Evolutionary conservation across 768 basidiomycete genomes (phyloP), one percentile per base, ranked within the genome.

Genomic region (Lactarius hengduanensis): DNA sequence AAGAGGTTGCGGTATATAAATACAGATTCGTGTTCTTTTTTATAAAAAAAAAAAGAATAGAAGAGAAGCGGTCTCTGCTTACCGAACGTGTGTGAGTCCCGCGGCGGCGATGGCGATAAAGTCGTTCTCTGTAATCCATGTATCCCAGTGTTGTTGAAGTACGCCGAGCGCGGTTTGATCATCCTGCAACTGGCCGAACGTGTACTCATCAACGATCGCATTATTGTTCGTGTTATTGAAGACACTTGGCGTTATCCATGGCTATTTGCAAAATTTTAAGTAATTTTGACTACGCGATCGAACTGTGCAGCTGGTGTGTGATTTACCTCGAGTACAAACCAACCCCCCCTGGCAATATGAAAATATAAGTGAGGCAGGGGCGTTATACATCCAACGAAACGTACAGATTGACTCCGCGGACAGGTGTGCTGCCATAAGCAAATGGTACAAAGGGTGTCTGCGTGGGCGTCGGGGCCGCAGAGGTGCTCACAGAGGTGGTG

Each of bases 191-290:
- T 82, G 78, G 1, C 87, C 86, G 20, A 88, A 79, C 0, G 86
- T 89, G 68, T 78, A 87, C 72, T 87, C 86, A 68, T 89, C 87
- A 7, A 88, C 76, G 38, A 89, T 80, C 45, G 76, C 76, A 40
- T 77, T 74, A 68, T 88, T 85, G 45, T 81, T 80, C 41, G 85
- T 89, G 72, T 78, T 82, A 67, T 86, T 80, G 67, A 91, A 91
- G 13, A 91, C 78, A 71, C 86, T 88, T 1, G 90, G 90, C 2
- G 88, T 90, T 63, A 91, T 91, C 90, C 90, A 91, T 38, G 89
- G 88, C 86, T 90, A 50, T 50, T 10, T 10, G 65, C 15, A 62
- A 50, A 22, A 10, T n/a, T 47, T 47, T 10, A 58, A 43, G 40
- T 36, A 15, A 53, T 53, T 15, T 53, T 50, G 56, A 57, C 28